These are phyloP conservation scores for Lepraria neglecta DNA, from an alignment of 495 filamentous ascomycete species.

Conservation along the genomic window DNA sequence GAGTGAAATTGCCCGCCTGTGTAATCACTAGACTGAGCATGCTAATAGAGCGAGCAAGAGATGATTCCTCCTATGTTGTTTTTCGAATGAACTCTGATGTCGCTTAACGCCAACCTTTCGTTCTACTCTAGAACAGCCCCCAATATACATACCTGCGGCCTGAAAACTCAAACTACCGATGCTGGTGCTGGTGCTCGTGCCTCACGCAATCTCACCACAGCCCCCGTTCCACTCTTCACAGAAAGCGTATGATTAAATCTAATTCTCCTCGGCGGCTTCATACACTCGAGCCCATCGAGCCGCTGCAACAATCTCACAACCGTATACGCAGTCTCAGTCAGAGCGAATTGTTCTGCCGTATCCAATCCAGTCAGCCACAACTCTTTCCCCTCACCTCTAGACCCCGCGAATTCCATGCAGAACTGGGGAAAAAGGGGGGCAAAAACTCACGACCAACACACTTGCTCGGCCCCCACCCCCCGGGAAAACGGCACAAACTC, in stretches of 20 bases:
- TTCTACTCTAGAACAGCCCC: too few relatives aligned
- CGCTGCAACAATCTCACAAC: conserved; percentile 40
- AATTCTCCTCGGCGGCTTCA: conserved; percentile 8
- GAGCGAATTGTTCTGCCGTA: conserved; percentile 34
- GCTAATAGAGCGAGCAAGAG: too few relatives aligned
- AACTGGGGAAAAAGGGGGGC: too few relatives aligned
- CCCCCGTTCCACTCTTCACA: conserved; percentile 11
- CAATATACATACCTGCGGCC: too few relatives aligned
- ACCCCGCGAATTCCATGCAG: too few relatives aligned
- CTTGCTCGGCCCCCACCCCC: conserved; percentile 36
- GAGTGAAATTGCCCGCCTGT: too few relatives aligned
- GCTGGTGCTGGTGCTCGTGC: background rate
- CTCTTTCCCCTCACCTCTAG: too few relatives aligned
- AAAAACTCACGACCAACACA: conserved; percentile 19
- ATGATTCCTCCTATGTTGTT: too few relatives aligned
- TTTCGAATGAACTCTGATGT: too few relatives aligned
- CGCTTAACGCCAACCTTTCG: too few relatives aligned
- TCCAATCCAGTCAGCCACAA: background rate
- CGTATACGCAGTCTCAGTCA: conserved; percentile 39
- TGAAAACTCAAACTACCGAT: too few relatives aligned
- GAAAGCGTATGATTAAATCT: conserved; percentile 4
- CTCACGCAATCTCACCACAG: conserved; percentile 10
- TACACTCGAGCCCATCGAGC: conserved; percentile 37
- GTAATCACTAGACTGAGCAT: too few relatives aligned
- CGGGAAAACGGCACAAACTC: conserved; percentile 54